A percentile compares a stretch with the other conserved stretches of the same genome.
phyloP scores from a whole-genome alignment of 768 basidiomycete genomes.

The Hypholoma fasciculare region DNA sequence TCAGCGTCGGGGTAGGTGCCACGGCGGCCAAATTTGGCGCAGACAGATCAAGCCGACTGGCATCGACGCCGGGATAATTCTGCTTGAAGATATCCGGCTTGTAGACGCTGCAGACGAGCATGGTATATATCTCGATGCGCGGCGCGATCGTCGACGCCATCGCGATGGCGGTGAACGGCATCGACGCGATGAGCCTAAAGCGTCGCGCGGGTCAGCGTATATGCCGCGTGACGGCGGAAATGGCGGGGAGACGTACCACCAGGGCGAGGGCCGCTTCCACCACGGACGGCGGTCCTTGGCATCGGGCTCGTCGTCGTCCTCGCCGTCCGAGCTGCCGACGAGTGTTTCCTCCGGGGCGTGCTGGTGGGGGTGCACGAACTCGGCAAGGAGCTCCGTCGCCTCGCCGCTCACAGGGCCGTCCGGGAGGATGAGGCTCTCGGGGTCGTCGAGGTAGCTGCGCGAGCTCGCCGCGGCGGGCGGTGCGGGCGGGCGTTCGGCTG shows the following conservation, averaged over 20 bases:
- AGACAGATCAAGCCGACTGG: constrained; percentile 1
- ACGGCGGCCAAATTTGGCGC: neutral
- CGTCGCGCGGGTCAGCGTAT: neutral
- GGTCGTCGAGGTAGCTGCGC: constrained; percentile 25
- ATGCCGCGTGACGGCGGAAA: neutral
- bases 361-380: constrained; percentile 41
- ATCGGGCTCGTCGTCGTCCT: constrained; percentile 27
- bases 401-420: constrained; percentile 48
- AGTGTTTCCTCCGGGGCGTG: constrained; percentile 33
- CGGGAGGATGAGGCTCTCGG: constrained; percentile 40
- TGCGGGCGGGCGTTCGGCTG: neutral
- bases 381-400: constrained; percentile 44
- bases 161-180: constrained; percentile 58
- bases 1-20: neutral
- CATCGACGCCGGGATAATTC: constrained; percentile 17
- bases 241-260: constrained; percentile 47
- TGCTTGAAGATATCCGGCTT: constrained; percentile 54
- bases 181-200: constrained; percentile 60
- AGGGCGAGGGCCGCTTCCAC: constrained; percentile 75
- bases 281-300: constrained; percentile 49
- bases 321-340: constrained; percentile 16
- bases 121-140: constrained; percentile 72
- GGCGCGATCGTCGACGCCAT: constrained; percentile 64
- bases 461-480: neutral
- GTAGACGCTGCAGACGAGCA: constrained; percentile 67